phyloP scores from a whole-genome alignment of 2,329 filamentous ascomycete genomes.

The Colletotrichum eremochloae region DNA sequence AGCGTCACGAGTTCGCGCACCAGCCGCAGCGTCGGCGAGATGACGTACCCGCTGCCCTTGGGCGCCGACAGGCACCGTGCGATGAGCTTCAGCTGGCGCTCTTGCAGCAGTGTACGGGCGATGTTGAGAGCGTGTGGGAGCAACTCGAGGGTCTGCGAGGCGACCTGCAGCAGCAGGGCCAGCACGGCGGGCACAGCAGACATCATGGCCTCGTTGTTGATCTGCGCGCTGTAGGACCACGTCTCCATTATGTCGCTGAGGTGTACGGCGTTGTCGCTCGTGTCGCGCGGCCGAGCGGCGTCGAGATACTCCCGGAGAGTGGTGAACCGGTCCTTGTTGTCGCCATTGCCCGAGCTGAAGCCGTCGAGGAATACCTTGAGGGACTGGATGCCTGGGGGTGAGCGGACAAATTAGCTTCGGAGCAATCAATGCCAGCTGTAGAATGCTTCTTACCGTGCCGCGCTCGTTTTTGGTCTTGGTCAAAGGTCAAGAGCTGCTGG shows the following conservation, averaged over 20 bases:
- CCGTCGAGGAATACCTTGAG: conserved; percentile 80
- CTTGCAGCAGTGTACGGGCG: conserved; percentile 85
- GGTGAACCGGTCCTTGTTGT: conserved; percentile 62
- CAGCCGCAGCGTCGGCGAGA: conserved; percentile 88
- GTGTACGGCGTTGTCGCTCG: conserved; percentile 67
- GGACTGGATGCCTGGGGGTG: conserved; percentile 69
- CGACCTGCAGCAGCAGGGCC: conserved; percentile 82
- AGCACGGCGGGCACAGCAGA: conserved; percentile 86
- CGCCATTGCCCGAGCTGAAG: conserved; percentile 66
- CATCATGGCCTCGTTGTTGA: conserved; percentile 84
- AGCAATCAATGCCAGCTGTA: not conserved
- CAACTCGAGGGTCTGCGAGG: conserved; percentile 81
- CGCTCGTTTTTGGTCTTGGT: conserved; percentile 76
- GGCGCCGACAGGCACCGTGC: conserved; percentile 83
- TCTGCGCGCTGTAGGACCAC: conserved; percentile 86
- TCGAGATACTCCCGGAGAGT: conserved; percentile 80
- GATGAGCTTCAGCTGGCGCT: conserved; percentile 83
- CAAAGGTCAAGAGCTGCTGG: conserved; percentile 75
- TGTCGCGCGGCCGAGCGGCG: conserved; percentile 62
- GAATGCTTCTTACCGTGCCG: conserved; percentile 69
- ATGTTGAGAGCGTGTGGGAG: conserved; percentile 81
- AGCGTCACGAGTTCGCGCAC: conserved; percentile 88
- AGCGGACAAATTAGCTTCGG: not conserved
- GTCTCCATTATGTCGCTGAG: conserved; percentile 86
- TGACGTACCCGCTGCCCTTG: conserved; percentile 87